These are phyloP conservation scores for Cyclotella sp. DNA, from an alignment of 108 stramenopile species.

Conservation along the genomic window DNA sequence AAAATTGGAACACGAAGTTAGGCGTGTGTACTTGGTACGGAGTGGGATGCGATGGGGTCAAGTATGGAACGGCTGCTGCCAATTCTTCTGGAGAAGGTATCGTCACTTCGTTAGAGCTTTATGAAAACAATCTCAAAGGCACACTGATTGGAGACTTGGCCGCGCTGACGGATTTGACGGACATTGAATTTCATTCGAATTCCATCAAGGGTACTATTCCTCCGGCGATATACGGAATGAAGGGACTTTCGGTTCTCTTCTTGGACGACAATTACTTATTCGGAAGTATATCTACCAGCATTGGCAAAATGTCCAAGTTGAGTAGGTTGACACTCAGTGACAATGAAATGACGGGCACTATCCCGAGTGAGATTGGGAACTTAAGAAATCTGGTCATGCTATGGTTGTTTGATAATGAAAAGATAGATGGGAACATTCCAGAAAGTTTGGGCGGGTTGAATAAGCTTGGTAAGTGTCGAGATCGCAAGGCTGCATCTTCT, in stretches of 20 bases:
- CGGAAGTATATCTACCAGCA: conserved; percentile 13
- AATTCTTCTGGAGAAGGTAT: background rate
- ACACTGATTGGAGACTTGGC: conserved; percentile 24
- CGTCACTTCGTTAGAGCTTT: conserved; percentile 14
- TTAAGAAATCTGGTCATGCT: conserved; percentile 32
- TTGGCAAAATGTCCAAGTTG: conserved; percentile 30
- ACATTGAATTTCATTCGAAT: conserved; percentile 51
- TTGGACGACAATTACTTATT: conserved; percentile 28
- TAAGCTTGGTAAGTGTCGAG: conserved; percentile 44
- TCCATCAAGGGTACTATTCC: conserved; percentile 52
- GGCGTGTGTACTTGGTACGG: conserved; percentile 48
- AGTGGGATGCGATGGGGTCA: conserved; percentile 33
- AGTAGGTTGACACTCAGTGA: conserved; percentile 23
- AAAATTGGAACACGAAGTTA: conserved; percentile 29
- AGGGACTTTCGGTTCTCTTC: conserved; percentile 20
- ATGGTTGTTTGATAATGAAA: conserved; percentile 46
- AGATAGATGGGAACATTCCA: conserved; percentile 52
- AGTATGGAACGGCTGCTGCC: background rate
- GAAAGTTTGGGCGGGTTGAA: conserved; percentile 35
- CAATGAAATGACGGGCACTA: conserved; percentile 41
- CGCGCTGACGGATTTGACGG: conserved; percentile 6
- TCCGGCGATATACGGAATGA: conserved; percentile 19
- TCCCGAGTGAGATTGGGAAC: conserved; percentile 46
- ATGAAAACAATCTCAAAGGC: conserved; percentile 30
- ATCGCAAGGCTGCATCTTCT: background rate